Evolutionary conservation across 169 alveolate species (phyloP).

Genomic region (Perkinsus marinus): DNA sequence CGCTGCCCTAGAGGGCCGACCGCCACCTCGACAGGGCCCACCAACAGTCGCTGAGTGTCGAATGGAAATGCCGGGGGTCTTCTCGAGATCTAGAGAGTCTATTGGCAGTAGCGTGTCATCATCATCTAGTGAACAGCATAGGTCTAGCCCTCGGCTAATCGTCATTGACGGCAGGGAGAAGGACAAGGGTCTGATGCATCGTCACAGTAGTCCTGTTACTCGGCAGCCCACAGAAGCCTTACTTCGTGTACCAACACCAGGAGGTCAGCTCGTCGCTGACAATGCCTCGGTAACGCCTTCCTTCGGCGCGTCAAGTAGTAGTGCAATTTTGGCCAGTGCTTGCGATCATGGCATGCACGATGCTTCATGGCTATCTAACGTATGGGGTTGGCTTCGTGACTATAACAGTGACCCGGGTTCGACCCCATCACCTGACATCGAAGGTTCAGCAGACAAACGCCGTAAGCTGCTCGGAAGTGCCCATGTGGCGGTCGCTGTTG

Average conservation of each 20-base stretch:
- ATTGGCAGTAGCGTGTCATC: not conserved
- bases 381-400: not conserved
- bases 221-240: not conserved
- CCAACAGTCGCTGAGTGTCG: not conserved
- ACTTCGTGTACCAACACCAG: not conserved
- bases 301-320: not conserved
- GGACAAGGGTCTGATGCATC: not conserved
- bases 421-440: not conserved
- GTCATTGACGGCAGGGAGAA: not conserved
- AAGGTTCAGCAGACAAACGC: not conserved
- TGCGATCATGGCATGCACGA: not conserved
- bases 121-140: not conserved
- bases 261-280: not conserved
- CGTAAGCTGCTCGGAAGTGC: not conserved
- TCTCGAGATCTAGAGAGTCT: not conserved
- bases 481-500: not conserved
- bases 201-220: not conserved
- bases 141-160: not conserved
- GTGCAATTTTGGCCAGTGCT: not conserved
- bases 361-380: not conserved
- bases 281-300: not conserved
- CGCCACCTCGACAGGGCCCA: not conserved
- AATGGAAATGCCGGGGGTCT: not conserved
- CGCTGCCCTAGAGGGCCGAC: not conserved
- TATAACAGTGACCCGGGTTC: not conserved